Base-by-base conservation (phyloP, 2,329 filamentous ascomycete species). In the Venturia carpophila region DNA sequence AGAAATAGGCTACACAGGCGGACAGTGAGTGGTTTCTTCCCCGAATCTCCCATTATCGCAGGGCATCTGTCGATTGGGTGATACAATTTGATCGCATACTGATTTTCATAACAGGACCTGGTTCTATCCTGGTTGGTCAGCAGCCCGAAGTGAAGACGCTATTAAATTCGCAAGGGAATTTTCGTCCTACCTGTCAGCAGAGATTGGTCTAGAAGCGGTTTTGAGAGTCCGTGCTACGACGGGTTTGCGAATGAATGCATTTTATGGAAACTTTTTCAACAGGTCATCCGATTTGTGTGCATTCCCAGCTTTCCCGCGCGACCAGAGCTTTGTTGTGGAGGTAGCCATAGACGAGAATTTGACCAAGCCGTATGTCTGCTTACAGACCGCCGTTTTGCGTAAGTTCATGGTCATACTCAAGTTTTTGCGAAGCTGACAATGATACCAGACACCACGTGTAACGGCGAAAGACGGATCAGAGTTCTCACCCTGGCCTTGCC, bases 231-330 rank as follows among this genome's bases (percentile, higher is more conserved):
- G 94, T 69, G 94, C 94, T 21, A 97, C 92, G 1, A 97, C 92
- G 30, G 94, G 94, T 63, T 79, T 99, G 66, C 87, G 94, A 64
- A 97, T 97, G 90, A 96, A 88, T 79, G 92, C 93, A 1, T 99
- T 99, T 79, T 99, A 97, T 76, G 94, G 94, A 70, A 99, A 99
- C 80, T 99, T 99, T 79, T 99, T 99, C 83, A 99, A 97, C 80
- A 86, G 94, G 70, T 96, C 91, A 74, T 97, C 92, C 19, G 94
- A 99, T 78, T 85, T 99, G 41, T 97, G 94, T 75, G 94, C 94
- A 15, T 99, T 99, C 83, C 94, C 94, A 1, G 92, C 94, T 0
- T 97, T 99, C 81, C 94, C 94, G 41, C 88, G 94, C 73, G 94
- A 99, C 72, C 94, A 99, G 76, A 92, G 90, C 68, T 97, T 97